These are phyloP conservation scores for Acer yangbiense DNA, from an alignment of 345 rosid species.

Conservation along the genomic window DNA sequence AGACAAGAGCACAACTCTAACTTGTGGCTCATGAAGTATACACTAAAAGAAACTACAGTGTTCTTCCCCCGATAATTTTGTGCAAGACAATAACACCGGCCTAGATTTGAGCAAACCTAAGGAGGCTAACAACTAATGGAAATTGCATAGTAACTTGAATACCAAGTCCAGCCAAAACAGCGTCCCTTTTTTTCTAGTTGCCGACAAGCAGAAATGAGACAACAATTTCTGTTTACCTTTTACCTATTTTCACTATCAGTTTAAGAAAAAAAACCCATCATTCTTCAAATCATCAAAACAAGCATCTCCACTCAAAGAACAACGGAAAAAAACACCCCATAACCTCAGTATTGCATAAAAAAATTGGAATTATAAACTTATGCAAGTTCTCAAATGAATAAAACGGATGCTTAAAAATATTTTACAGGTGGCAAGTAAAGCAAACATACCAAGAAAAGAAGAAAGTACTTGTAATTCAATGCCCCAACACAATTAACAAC, in stretches of 20 bases:
- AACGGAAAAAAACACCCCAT: background rate
- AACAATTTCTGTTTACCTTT: background rate
- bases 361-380: background rate
- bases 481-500: slow-evolving; percentile 99
- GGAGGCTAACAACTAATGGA: background rate
- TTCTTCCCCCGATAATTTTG: background rate
- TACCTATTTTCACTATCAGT: background rate
- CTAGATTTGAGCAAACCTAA: slow-evolving; percentile 7
- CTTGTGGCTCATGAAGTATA: background rate
- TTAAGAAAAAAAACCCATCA: background rate
- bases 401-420: background rate
- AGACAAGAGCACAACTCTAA: background rate
- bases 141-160: background rate
- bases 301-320: background rate
- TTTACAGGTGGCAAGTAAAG: slow-evolving; percentile 3
- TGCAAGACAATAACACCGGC: background rate
- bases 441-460: slow-evolving; percentile 87
- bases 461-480: slow-evolving; percentile 87
- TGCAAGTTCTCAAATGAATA: background rate
- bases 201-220: background rate
- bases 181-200: background rate
- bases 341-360: background rate
- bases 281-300: background rate
- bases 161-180: background rate
- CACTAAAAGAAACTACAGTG: background rate